Base-by-base conservation (phyloP, 129 eudicot genomes). In the Artemisia argyi region DNA sequence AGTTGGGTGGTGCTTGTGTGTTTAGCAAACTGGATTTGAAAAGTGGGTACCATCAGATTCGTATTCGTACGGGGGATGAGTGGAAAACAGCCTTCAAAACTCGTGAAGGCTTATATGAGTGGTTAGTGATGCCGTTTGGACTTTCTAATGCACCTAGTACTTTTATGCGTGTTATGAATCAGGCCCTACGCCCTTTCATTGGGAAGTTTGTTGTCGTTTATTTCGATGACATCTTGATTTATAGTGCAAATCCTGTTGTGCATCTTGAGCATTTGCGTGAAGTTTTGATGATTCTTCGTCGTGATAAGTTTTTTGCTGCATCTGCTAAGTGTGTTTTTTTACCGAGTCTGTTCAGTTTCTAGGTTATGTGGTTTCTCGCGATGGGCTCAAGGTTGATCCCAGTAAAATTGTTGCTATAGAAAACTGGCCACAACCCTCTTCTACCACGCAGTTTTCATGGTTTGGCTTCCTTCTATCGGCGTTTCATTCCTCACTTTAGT, bases 161-260 rank as follows among this genome's bases (percentile, higher is more conserved):
- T 28, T 28, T 28, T 28, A 28, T 28, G 30, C 4, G 30, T 28
- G 30, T 28, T 28, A 28, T 28, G 30, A 28, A 28, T 3, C 30
- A 3, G 4, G 30, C 30, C 30, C 4, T 28, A 1, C 30, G 30
- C 30, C 30, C 30, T 4, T 28, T 26, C 4, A 28, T 28, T 28
- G 30, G 30, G 30, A 28, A 28, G 30, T 28, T 28, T 28, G 30
- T 28, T 28, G 30, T 28, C 5, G 30, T 42, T 39, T 65, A 65
- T 42, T 65, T 65, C 15, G 69, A 65, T 12, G 69, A 65, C 22
- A 44, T 65, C 42, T 13, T 65, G 18, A 44, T 65, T 65, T 63
- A 65, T 6, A 65, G 69, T 5, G 11, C 26, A 18, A 44, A 9
- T 65, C 7, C 30, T 19, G 13, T 1, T 16, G 55, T n/a, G 1